Percentiles rank a stretch among this genome's conserved stretches.
phyloP scores from a whole-genome alignment of 768 basidiomycete genomes.

The Cyclocybe cylindracea region DNA sequence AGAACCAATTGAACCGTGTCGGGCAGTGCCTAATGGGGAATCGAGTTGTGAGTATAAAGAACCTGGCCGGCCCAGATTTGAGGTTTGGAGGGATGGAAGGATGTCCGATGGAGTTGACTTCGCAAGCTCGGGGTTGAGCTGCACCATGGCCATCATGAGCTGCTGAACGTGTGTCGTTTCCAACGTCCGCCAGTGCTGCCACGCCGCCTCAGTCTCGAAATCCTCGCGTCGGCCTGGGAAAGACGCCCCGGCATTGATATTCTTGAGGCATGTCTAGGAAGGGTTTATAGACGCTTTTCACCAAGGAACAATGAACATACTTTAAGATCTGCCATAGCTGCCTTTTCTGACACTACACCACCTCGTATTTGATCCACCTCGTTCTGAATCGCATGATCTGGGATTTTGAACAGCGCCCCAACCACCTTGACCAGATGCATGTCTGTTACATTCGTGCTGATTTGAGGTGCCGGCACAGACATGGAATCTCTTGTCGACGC shows the following conservation, averaged over 20 bases:
- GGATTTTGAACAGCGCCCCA: slow-evolving; percentile 72
- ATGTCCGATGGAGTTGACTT: slow-evolving; percentile 70
- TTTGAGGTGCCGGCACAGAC: slow-evolving; percentile 25
- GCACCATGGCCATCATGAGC: slow-evolving; percentile 84
- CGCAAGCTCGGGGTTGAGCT: slow-evolving; percentile 84
- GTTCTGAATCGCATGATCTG: slow-evolving; percentile 62
- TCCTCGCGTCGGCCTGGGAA: slow-evolving; percentile 89
- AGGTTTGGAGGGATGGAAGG: slow-evolving; percentile 40
- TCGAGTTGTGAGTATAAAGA: slow-evolving; percentile 53
- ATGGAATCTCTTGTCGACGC: slow-evolving; percentile 59
- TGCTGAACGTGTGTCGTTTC: slow-evolving; percentile 88
- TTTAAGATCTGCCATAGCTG: slow-evolving; percentile 87
- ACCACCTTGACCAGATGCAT: slow-evolving; percentile 78
- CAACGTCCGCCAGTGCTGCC: slow-evolving; percentile 77
- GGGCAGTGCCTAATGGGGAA: slow-evolving; percentile 35
- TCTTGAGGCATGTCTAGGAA: slow-evolving; percentile 82
- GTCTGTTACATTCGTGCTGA: slow-evolving; percentile 57
- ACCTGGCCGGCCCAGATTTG: slow-evolving; percentile 51
- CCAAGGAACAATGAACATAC: slow-evolving; percentile 34
- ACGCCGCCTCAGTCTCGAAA: slow-evolving; percentile 81
- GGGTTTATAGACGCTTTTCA: slow-evolving; percentile 4
- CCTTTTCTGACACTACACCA: slow-evolving; percentile 77
- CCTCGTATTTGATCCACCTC: slow-evolving; percentile 72
- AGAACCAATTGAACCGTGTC: slow-evolving; percentile 67
- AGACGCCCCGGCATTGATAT: slow-evolving; percentile 78